Evolutionary conservation across 2,329 filamentous ascomycete genomes (phyloP), one percentile per base, ranked within the genome.

Genomic region (Alternaria novae-zelandiae): DNA sequence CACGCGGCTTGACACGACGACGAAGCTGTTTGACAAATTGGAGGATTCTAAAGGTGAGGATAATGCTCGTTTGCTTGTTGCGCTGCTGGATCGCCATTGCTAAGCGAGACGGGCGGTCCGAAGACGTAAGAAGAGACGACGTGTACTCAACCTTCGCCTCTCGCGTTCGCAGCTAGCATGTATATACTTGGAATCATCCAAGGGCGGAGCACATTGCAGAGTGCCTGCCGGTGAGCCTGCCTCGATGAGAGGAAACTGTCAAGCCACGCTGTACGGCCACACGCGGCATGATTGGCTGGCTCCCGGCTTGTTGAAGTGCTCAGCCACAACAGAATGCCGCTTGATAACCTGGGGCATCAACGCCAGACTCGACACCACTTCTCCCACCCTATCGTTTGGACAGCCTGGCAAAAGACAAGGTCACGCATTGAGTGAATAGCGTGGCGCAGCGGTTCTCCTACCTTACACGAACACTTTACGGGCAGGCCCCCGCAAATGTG

Each of bases 1-100:
- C 57, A 57, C 75, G 79, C 69, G 71, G 74, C 71, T 75, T 74
- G 47, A 79, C 72, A 58, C 78, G 77, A 63, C 74, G 77, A 57
- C 78, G 76, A 57, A 82, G 77, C 59, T 76, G 73, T 54, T 77
- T 74, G 68, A 82, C 74, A 66, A 81, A 73, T 68, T 78, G 75
- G 56, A 81, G 69, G 58, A 81, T 74, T 65, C 76, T 76, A 67
- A 78, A 76, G 26, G 78, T 77, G 58, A 81, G 72, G 69, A 76
- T 71, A 57, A 82, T 70, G 63, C 71, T 75, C 26, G 73, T 63
- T 56, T 71, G 70, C 63, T 71, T 70, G 64, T 68, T 67, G 64
- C 59, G 68, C 51, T 65, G 71, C 57, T 68, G 61, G 63, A 73
- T 72, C 64, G 75, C 73, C 77, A 79, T 79, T 25, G 70, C 70